Conservation (phyloP, 73 alveolate species). For the Tetrahymena borealis region DNA sequence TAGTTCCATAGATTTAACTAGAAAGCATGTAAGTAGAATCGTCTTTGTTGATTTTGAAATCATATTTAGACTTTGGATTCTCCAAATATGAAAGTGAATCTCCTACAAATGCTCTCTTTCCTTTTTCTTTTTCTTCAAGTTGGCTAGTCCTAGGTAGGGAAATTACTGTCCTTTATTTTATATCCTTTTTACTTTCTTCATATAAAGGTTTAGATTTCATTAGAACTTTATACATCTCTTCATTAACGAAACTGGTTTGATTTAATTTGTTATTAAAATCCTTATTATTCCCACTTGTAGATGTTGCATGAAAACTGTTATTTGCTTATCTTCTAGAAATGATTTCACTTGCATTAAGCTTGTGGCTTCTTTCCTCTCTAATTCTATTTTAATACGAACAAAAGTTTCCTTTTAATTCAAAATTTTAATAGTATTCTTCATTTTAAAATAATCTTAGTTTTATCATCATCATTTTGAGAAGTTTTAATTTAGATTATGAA, state of each 20-base stretch:
- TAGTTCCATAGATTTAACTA: background rate
- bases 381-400: background rate
- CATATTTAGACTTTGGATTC: background rate
- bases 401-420: too few relatives aligned
- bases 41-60: background rate
- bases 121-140: background rate
- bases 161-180: background rate
- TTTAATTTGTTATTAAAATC: background rate
- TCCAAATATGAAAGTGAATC: background rate
- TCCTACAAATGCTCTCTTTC: background rate
- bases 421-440: too few relatives aligned
- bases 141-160: background rate
- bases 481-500: too few relatives aligned
- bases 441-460: too few relatives aligned
- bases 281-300: background rate
- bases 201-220: background rate
- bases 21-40: background rate
- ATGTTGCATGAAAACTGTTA: background rate
- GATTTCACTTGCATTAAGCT: background rate
- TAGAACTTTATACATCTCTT: background rate
- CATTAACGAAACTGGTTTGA: background rate
- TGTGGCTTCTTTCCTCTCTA: background rate
- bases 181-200: background rate
- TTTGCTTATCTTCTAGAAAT: background rate
- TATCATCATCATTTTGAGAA: too few relatives aligned